A percentile compares a stretch with the other conserved stretches of the same genome.
These are phyloP conservation scores for Phytophthora lateralis DNA, from an alignment of 352 stramenopile species.

Conservation along the genomic window DNA sequence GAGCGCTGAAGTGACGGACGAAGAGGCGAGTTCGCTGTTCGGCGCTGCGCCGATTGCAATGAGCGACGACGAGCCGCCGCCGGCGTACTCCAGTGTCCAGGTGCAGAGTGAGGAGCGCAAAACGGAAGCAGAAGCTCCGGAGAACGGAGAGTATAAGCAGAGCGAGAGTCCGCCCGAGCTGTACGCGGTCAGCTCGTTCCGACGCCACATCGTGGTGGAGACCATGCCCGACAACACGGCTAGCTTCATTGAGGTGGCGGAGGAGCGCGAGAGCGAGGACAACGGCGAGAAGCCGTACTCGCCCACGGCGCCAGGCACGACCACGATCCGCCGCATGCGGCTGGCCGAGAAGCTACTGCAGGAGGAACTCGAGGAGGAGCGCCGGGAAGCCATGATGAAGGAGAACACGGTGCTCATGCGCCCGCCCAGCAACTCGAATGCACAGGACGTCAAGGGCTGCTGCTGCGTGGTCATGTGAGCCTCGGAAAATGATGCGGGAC, in stretches of 20 bases:
- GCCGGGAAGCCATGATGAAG: slow-evolving; percentile 56
- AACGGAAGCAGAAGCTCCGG: slow-evolving; percentile 14
- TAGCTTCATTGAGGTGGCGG: slow-evolving; percentile 70
- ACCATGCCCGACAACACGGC: slow-evolving; percentile 56
- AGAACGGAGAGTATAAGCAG: slow-evolving; percentile 29
- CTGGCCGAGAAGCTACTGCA: slow-evolving; percentile 63
- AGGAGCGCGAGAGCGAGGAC: slow-evolving; percentile 42
- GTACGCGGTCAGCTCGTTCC: slow-evolving; percentile 51
- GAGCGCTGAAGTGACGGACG: slow-evolving; percentile 29
- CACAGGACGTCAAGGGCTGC: slow-evolving; percentile 32
- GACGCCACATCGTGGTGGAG: slow-evolving; percentile 69
- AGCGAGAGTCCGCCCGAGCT: slow-evolving; percentile 36
- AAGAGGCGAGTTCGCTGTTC: slow-evolving; percentile 39
- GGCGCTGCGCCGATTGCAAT: slow-evolving; percentile 15
- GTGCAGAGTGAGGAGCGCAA: slow-evolving; percentile 24
- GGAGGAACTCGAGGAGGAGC: slow-evolving; percentile 67
- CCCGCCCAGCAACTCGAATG: slow-evolving; percentile 37
- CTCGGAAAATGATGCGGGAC: slow-evolving; percentile 14
- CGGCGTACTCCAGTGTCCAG: slow-evolving; percentile 25
- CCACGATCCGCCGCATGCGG: slow-evolving; percentile 73
- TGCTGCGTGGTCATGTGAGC: slow-evolving; percentile 76
- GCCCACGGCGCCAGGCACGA: slow-evolving; percentile 58
- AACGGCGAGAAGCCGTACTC: slow-evolving; percentile 63
- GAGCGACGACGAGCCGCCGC: slow-evolving; percentile 16
- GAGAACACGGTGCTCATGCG: slow-evolving; percentile 49